Evolutionary conservation across 306 rosid genomes (phyloP), one percentile per base, ranked within the genome.

Genomic region (Glycine soja): DNA sequence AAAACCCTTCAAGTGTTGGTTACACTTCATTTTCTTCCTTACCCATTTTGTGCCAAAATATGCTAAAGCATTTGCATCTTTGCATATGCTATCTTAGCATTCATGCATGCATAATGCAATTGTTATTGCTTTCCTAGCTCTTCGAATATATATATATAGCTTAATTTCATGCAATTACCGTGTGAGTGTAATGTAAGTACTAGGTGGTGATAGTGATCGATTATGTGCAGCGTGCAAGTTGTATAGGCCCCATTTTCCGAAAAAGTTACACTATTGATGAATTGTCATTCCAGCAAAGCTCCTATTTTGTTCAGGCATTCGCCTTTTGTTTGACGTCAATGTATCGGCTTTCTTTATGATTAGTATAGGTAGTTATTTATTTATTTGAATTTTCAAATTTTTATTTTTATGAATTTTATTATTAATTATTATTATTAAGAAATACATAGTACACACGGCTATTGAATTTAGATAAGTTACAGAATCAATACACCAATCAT

Each of bases 1-100:
- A 15, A 12, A n/a, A 10, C 54, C 40, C 40, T 24, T 63, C 36
- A 11, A 62, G 5, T 38, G 67, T 72, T 58, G 15, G 78, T 71
- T 36, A 59, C 18, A 72, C 73, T 71, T 61, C 78, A 16, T 34
- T 72, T 72, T 80, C 72, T 72, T 73, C 8, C 11, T 73, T 81
- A 8, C 74, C 79, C 75, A 72, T 50, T 64, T 40, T 74, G 80
- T 74, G 84, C 69, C 59, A 24, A 63, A 36, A 59, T 59, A 54
- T 47, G 4, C 72, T 36, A 48, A 73, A 81, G 84, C 12, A 73
- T 72, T 19, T 58, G 30, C 51, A 34, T 16, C 16, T 36, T 18
- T 50, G 73, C 32, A 38, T n/a, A 54, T n/a, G 62, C 68, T 18
- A 74, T 68, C 58, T 59, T 19, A 16, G 43, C 62, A 59, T 68